Conservation (phyloP, 129 eudicot species). For the Helichrysum umbraculigerum region DNA sequence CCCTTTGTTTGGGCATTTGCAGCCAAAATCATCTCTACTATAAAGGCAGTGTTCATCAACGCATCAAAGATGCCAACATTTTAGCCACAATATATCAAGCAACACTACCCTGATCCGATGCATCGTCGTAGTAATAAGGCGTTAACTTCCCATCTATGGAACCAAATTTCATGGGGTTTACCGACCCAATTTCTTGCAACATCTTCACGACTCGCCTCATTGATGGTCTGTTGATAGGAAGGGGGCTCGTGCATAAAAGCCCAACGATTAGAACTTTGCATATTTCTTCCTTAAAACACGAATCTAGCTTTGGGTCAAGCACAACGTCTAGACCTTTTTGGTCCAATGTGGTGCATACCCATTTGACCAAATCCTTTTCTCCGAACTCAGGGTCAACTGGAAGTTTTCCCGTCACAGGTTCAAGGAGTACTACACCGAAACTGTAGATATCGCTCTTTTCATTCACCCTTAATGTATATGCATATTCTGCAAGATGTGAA, state of each 20-base stretch:
- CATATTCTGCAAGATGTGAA: conserved; percentile 61
- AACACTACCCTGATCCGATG: conserved; percentile 81
- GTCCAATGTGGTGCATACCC: conserved; percentile 87
- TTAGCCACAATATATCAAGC: conserved; percentile 36
- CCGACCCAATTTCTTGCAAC: conserved; percentile 74
- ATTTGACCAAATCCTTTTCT: conserved; percentile 91
- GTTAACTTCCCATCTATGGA: conserved; percentile 79
- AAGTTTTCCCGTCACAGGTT: conserved; percentile 83
- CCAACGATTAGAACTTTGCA: conserved; percentile 80
- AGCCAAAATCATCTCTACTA: conserved; percentile 12
- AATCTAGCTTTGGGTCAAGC: conserved; percentile 82
- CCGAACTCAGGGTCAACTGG: conserved; percentile 95
- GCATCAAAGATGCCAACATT: conserved; percentile 11
- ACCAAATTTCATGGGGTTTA: conserved; percentile 44
- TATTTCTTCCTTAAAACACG: conserved; percentile 89
- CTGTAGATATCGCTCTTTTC: conserved; percentile 96
- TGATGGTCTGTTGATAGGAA: conserved; percentile 91
- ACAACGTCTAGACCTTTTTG: conserved; percentile 85
- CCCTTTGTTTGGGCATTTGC: neutral
- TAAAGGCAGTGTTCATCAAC: neutral
- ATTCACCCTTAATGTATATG: conserved; percentile 92
- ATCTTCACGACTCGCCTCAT: conserved; percentile 87
- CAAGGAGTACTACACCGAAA: conserved; percentile 91
- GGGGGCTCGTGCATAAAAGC: conserved; percentile 88
- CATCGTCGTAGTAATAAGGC: conserved; percentile 83